Evolutionary conservation across 495 filamentous ascomycete genomes (phyloP).

Genomic region (Ramalina intermedia): DNA sequence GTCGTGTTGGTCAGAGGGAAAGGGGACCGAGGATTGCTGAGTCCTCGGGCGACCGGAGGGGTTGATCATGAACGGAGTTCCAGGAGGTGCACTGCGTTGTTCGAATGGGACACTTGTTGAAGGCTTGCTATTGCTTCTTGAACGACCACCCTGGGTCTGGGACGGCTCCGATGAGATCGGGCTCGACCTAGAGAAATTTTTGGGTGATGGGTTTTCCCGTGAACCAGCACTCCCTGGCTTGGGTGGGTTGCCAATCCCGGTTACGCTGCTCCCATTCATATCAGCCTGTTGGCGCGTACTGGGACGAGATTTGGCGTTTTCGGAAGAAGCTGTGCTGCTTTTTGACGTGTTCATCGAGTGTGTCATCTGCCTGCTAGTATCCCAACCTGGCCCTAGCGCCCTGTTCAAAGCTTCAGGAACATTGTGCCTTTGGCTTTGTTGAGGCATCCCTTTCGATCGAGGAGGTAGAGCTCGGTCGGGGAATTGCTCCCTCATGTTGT

Average conservation of each 20-base stretch:
- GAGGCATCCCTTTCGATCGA: background rate
- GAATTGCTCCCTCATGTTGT: conserved; percentile 5
- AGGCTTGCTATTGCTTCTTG: conserved; percentile 36
- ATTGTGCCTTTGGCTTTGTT: conserved; percentile 1
- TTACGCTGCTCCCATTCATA: no score
- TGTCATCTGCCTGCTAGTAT: background rate
- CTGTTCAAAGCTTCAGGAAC: conserved; percentile 1
- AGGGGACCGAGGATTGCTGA: conserved; percentile 13
- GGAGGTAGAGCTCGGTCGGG: conserved; percentile 4
- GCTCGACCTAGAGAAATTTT: no score
- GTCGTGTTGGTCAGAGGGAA: conserved; percentile 1
- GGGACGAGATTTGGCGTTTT: background rate
- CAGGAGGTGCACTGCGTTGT: conserved; percentile 19
- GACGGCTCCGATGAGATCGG: no score
- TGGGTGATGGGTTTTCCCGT: no score
- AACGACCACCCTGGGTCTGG: conserved; percentile 15
- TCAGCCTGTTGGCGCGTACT: no score
- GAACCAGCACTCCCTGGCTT: no score
- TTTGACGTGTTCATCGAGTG: conserved; percentile 9
- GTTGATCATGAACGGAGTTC: conserved; percentile 28
- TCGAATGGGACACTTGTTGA: conserved; percentile 30
- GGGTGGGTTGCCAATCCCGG: no score
- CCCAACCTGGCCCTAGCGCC: background rate
- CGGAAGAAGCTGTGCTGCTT: conserved; percentile 8
- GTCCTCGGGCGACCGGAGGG: conserved; percentile 36